Percentiles rank a stretch among this genome's conserved stretches.
phyloP scores from a whole-genome alignment of 2,329 filamentous ascomycete species.

The Fusarium secorum region DNA sequence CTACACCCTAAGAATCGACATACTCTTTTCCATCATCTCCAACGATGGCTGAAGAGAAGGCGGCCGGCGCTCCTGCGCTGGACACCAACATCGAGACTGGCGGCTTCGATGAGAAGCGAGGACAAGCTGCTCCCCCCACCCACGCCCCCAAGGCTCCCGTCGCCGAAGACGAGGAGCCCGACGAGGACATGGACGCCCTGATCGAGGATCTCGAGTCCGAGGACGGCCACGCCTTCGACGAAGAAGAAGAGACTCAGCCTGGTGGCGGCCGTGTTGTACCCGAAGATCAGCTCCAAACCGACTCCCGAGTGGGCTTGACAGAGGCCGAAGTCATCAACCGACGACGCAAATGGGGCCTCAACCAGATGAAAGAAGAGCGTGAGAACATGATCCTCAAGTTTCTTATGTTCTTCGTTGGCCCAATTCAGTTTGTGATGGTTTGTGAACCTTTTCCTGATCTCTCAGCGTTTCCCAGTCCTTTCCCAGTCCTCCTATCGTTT shows the following conservation, averaged over 20 bases:
- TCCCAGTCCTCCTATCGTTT: not conserved
- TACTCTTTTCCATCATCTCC: conserved; percentile 14
- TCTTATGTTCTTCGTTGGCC: conserved; percentile 81
- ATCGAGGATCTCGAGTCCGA: conserved; percentile 88
- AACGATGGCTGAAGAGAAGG: conserved; percentile 64
- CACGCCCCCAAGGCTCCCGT: conserved; percentile 51
- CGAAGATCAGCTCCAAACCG: conserved; percentile 80
- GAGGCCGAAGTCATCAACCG: conserved; percentile 70
- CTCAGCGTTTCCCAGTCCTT: not conserved
- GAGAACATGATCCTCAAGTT: conserved; percentile 87
- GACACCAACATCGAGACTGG: conserved; percentile 71
- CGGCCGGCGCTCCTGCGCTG: conserved; percentile 63
- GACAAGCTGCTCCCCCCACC: conserved; percentile 44
- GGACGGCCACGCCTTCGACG: conserved; percentile 74
- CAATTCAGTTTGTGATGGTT: conserved; percentile 93
- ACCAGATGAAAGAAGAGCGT: conserved; percentile 92
- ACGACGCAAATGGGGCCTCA: conserved; percentile 79
- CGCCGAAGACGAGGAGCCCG: conserved; percentile 72
- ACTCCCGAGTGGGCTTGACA: conserved; percentile 75
- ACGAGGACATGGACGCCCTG: conserved; percentile 84
- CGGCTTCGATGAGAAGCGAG: conserved; percentile 70
- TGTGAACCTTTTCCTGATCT: conserved; percentile 41
- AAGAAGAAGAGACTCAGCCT: conserved; percentile 58
- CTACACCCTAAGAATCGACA: conserved; percentile 29
- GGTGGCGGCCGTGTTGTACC: conserved; percentile 69